These are phyloP conservation scores for Adansonia madagascariensis DNA, from an alignment of 441 rosid genomes.

Conservation along the genomic window DNA sequence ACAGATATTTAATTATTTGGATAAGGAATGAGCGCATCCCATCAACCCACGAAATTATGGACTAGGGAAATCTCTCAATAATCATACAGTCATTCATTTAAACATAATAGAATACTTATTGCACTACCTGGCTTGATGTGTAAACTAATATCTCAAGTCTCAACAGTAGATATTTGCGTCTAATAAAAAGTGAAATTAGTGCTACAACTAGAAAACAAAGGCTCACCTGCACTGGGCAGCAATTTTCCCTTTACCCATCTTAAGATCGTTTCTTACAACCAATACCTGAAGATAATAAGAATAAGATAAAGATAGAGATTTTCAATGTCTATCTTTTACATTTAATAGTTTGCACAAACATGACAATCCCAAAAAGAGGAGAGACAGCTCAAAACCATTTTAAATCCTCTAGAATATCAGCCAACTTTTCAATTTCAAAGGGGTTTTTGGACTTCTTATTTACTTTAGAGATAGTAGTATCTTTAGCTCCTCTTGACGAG, in stretches of 20 bases:
- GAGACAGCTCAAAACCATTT: conserved; percentile 57
- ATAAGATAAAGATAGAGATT: neutral
- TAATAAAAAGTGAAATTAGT: neutral
- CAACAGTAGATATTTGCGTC: neutral
- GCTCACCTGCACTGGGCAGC: conserved; percentile 93
- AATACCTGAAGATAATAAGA: conserved; percentile 55
- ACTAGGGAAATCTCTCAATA: conserved; percentile 8
- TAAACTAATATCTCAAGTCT: neutral
- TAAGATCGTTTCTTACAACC: conserved; percentile 93
- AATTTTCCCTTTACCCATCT: conserved; percentile 99
- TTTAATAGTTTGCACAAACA: neutral
- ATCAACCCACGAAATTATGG: neutral
- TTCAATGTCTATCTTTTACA: conserved; percentile 9
- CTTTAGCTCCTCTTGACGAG: conserved; percentile 38
- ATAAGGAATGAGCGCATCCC: neutral
- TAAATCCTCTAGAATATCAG: conserved; percentile 84
- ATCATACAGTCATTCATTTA: neutral
- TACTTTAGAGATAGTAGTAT: conserved; percentile 25
- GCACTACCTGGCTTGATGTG: neutral
- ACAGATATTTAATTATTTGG: neutral
- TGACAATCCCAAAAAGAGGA: conserved; percentile 2
- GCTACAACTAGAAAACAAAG: neutral
- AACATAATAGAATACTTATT: neutral
- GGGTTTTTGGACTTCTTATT: conserved; percentile 49
- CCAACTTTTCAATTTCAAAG: conserved; percentile 82